Evolutionary conservation across 2,329 filamentous ascomycete genomes (phyloP).

Genomic region (Penicillium polonicum): DNA sequence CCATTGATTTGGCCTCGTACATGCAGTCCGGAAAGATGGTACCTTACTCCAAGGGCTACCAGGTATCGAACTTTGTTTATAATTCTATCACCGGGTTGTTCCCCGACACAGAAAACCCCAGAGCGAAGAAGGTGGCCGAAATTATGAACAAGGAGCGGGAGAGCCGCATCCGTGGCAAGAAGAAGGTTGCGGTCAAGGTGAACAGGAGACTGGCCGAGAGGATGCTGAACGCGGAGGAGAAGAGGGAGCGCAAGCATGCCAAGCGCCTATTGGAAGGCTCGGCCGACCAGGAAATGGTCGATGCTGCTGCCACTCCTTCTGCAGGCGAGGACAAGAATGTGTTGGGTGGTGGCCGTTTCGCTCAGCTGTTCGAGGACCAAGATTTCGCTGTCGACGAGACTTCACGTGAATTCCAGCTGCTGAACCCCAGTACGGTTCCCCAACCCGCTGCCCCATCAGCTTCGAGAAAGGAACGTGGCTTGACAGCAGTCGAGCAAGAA

Average conservation of each 20-base stretch:
- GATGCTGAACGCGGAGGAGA: conserved; percentile 60
- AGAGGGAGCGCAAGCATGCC: conserved; percentile 48
- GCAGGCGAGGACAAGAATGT: conserved; percentile 57
- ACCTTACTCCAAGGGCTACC: conserved; percentile 60
- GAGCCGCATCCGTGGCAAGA: conserved; percentile 86
- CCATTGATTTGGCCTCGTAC: conserved; percentile 85
- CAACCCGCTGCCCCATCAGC: conserved; percentile 17
- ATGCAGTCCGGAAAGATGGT: conserved; percentile 67
- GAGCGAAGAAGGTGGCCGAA: conserved; percentile 81
- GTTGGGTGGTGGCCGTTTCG: conserved; percentile 83
- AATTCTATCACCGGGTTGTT: conserved; percentile 49
- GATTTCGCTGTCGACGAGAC: conserved; percentile 90
- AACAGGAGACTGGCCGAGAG: conserved; percentile 68
- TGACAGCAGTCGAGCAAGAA: conserved; percentile 65
- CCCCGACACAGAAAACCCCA: conserved; percentile 40
- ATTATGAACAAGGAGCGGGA: conserved; percentile 98
- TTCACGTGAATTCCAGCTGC: conserved; percentile 78
- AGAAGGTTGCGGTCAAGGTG: conserved; percentile 87
- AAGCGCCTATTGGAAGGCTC: conserved; percentile 54
- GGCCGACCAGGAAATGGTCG: conserved; percentile 50
- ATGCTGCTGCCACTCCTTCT: conserved; percentile 22
- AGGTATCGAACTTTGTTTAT: conserved; percentile 91
- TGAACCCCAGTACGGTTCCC: conserved; percentile 78
- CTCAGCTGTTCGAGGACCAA: conserved; percentile 83
- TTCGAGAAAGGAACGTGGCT: conserved; percentile 46